A percentile compares a stretch with the other conserved stretches of the same genome.
phyloP scores from a whole-genome alignment of 1,284 basidiomycete species.

The Ceratobasidium papillatum region DNA sequence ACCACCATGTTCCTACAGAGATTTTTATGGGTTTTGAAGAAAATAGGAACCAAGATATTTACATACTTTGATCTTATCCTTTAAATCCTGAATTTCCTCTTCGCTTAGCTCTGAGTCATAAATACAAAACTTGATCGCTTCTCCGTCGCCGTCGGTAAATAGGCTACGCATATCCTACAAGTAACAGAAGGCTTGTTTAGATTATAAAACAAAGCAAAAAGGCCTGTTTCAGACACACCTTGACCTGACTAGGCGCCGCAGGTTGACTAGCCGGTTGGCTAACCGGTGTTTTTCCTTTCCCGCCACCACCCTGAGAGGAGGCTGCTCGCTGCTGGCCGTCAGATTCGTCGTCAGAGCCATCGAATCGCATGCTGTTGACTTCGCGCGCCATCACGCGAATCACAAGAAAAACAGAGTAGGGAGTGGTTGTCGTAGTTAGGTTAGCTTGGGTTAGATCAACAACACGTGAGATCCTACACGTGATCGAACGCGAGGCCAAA shows the following conservation, averaged over 20 bases:
- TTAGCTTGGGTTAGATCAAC: slow-evolving; percentile 6
- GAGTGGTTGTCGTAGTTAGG: not conserved
- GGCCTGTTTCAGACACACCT: not conserved
- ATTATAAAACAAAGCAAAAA: not conserved
- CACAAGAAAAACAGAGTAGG: not conserved
- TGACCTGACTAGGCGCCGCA: not conserved
- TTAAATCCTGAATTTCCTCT: not conserved
- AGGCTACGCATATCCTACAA: slow-evolving; percentile 3
- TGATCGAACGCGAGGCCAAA: too few species aligned
- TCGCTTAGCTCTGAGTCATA: not conserved
- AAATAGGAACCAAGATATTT: not conserved
- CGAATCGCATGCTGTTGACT: not conserved
- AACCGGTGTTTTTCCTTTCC: not conserved
- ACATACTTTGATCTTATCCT: not conserved
- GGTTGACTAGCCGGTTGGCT: not conserved
- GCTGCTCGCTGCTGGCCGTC: not conserved
- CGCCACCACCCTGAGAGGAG: not conserved
- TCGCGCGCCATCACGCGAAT: not conserved
- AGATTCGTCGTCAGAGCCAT: not conserved
- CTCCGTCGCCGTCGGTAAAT: not conserved
- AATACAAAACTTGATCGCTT: slow-evolving; percentile 1
- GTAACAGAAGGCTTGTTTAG: not conserved
- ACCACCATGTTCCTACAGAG: slow-evolving; percentile 6
- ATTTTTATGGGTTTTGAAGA: not conserved
- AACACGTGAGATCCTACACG: not conserved